Evolutionary conservation across 768 basidiomycete genomes (phyloP).

Genomic region (Epithele typhae): DNA sequence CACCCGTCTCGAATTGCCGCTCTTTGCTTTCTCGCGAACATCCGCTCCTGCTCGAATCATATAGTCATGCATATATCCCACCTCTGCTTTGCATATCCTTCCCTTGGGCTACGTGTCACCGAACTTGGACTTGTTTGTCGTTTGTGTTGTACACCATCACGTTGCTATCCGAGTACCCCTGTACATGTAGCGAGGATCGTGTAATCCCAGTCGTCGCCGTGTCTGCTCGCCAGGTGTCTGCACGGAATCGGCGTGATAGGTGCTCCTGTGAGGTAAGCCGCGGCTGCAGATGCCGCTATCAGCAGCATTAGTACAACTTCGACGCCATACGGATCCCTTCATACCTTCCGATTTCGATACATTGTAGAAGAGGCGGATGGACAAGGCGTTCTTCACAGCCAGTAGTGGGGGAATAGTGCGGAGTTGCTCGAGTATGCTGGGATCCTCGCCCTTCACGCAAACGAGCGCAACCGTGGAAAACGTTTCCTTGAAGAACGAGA

Average conservation of each 20-base stretch:
- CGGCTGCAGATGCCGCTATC: conserved; percentile 21
- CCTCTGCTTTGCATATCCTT: too few species aligned
- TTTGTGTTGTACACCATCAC: conserved; percentile 10
- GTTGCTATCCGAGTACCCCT: conserved; percentile 6
- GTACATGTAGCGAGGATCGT: conserved; percentile 44
- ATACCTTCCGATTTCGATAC: too few species aligned
- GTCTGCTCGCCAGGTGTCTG: conserved; percentile 39
- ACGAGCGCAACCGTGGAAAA: conserved; percentile 40
- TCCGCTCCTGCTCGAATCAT: too few species aligned
- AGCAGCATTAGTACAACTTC: conserved; percentile 6
- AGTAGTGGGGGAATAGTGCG: too few species aligned
- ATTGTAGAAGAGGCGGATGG: too few species aligned
- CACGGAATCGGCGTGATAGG: conserved; percentile 52
- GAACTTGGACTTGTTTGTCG: too few species aligned
- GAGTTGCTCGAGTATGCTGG: neutral
- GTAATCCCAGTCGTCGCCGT: conserved; percentile 48
- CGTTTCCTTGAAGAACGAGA: conserved; percentile 40
- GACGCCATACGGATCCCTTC: too few species aligned
- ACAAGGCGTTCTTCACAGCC: too few species aligned
- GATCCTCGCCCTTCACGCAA: conserved; percentile 13
- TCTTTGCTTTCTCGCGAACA: too few species aligned
- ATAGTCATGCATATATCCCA: too few species aligned
- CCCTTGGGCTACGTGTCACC: too few species aligned
- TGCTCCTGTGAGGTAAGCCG: conserved; percentile 29
- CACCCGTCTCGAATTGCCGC: too few species aligned